Evolutionary conservation across 2,329 filamentous ascomycete species (phyloP), one percentile per base, ranked within the genome.

Genomic region (Ceratocystis destructans): DNA sequence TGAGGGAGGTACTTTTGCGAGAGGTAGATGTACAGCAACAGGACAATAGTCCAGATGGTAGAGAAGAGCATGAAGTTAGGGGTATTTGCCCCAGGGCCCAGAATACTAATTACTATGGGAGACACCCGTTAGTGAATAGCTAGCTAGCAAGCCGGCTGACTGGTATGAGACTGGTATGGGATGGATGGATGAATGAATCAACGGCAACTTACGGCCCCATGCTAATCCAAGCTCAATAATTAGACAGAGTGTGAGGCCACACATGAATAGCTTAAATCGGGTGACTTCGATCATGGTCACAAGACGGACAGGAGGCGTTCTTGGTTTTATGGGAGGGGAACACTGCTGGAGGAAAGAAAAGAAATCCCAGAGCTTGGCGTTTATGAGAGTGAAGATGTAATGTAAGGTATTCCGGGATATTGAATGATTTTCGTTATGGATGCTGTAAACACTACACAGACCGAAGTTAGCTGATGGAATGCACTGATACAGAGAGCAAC

Each of bases 31-130:
- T 91, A 93, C 65, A 82, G 74, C 44, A 93, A 79, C 3, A 87
- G 77, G 50, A 66, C 12, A 69, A 94, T 74, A 1, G 89, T 88
- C 88, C 89, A 95, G 70, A 91, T 79, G 50, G 84, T 79, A 73
- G 80, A 81, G 81, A 96, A 96, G 76, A 96, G 79, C 76, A 93
- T 82, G 78, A 94, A 96, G 76, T 86, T 85, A 73, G 88, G 78
- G 45, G 80, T 77, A 66, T 37, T 31, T n/a, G 69, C 64, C n/a
- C 53, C 53, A 22, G 69, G 71, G 67, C 66, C 70, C 64, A 68
- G 72, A 45, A 77, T 78, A 64, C 73, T 71, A 73, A 78, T 78
- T 48, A 85, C 80, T 69, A 86, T 86, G 41, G 33, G n/a, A 6
- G 25, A 33, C 7, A 28, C 10, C 25, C 8, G 53, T 33, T 31